Evolutionary conservation across 2,329 filamentous ascomycete species (phyloP), one percentile per base, ranked within the genome.

Genomic region (Ascochyta viciae-villosae): DNA sequence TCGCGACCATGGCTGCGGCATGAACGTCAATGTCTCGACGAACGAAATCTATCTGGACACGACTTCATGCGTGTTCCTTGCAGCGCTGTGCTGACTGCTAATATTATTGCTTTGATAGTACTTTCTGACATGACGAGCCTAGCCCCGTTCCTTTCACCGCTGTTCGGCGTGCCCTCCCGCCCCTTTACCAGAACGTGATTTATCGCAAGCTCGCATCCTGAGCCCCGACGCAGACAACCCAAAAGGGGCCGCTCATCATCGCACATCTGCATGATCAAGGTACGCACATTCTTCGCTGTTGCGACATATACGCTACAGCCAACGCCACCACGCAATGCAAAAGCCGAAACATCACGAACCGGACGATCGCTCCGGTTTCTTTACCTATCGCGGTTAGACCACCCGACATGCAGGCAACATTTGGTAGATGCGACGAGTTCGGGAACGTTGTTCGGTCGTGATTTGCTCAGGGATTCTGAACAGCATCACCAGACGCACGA

Each of bases 311-410:
- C 19, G 2, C 13, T 5, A 10, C 13, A 31, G 29, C 13, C 10
- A 15, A 50, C 45, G 45, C 51, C 51, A 50, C 51, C 34, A 40
- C 44, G 39, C 51, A 31, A 38, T 33, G 43, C 44, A 34, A 23
- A 49, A 44, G 33, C 40, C 37, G 50, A 53, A 53, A 47, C 50
- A 33, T 38, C 24, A 34, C 37, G 12, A 42, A 48, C 51, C 39
- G 38, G 38, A 39, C 16, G 39, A 41, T 47, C 29, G 23, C 45
- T 24, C 33, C 39, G 34, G 29, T 26, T 10, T 44, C 10, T 15
- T 7, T 26, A 23, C 40, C 39, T 26, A 8, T 8, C 15, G 6
- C 19, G 12, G 51, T 44, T 49, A 54, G 51, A 34, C 19, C 40
- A 49, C 16, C 45, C 34, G 51, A 47, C 1, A 35, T 42, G 29